A percentile compares a stretch with the other conserved stretches of the same genome.
Conservation (phyloP, 2,329 filamentous ascomycete genomes). For the Pseudogymnoascus sp. region DNA sequence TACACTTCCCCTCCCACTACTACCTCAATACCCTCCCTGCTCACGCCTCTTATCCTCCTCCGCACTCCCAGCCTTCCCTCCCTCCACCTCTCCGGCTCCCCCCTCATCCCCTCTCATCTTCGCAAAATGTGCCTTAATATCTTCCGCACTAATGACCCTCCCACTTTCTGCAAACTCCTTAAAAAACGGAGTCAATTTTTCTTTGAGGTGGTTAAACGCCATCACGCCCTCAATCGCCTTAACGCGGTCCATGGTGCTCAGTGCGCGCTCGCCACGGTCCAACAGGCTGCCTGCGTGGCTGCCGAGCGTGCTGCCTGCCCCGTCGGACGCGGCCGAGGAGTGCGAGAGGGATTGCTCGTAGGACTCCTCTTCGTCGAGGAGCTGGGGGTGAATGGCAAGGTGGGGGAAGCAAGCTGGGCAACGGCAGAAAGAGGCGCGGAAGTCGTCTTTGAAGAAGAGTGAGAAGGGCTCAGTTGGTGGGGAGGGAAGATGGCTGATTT, state of each 20-base stretch:
- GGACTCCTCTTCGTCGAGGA: slow-evolving; percentile 87
- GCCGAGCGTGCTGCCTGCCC: slow-evolving; percentile 54
- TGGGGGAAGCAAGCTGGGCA: slow-evolving; percentile 74
- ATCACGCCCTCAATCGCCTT: slow-evolving; percentile 93
- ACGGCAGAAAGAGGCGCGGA: slow-evolving; percentile 76
- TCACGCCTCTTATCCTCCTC: slow-evolving; percentile 36
- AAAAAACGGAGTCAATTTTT: slow-evolving; percentile 92
- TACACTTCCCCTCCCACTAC: neutral
- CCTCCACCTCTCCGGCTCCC: slow-evolving; percentile 25
- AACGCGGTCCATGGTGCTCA: slow-evolving; percentile 88
- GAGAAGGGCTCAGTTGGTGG: slow-evolving; percentile 58
- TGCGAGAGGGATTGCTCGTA: slow-evolving; percentile 88
- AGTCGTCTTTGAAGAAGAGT: slow-evolving; percentile 73
- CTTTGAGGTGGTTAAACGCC: slow-evolving; percentile 94
- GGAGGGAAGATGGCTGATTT: slow-evolving; percentile 52
- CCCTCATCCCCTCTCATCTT: slow-evolving; percentile 84
- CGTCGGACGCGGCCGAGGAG: slow-evolving; percentile 46
- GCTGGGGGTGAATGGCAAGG: slow-evolving; percentile 65
- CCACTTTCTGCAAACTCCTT: slow-evolving; percentile 91
- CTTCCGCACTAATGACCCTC: slow-evolving; percentile 80
- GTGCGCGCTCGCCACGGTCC: slow-evolving; percentile 85
- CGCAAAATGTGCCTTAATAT: slow-evolving; percentile 95
- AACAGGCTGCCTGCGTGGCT: slow-evolving; percentile 66
- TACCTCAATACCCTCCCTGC: slow-evolving; percentile 37
- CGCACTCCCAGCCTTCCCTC: slow-evolving; percentile 24